Evolutionary conservation across 345 rosid genomes (phyloP), one percentile per base, ranked within the genome.

Genomic region (Dovyalis caffra): DNA sequence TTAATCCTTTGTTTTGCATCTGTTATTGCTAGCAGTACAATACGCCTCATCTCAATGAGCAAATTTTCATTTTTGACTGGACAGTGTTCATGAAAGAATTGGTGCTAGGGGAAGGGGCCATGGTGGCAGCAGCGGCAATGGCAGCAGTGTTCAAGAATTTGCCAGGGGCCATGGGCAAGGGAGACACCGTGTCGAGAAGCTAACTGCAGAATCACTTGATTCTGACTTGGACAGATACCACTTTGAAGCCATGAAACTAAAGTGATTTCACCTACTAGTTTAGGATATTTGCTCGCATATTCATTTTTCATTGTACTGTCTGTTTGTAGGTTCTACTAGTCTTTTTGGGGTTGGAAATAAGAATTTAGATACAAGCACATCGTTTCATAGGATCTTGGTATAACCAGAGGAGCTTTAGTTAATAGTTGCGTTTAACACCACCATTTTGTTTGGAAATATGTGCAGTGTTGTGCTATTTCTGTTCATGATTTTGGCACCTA

Each of bases 191-290:
- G 87, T 75, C 62, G 83, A 78, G 35, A 80, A 81, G 65, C 71
- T 82, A 20, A 67, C 97, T 35, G 84, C 86, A 8, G 90, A 87
- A 43, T 86, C 83, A 76, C 95, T 90, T 69, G 89, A 89, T 82
- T 87, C 89, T 61, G 88, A 85, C 57, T 65, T 88, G 86, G 91
- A 89, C 70, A 88, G 81, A 70, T 90, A 90, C 76, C 91, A 81
- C 74, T 68, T 76, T 45, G 83, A 79, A 79, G 88, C 89, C 63
- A 87, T 82, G 87, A 75, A 84, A 65, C 79, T 81, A 60, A 82
- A 82, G 64, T 81, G 71, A 77, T 40, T 14, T 57, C 16, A 21
- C 34, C n/a, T 34, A 28, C 33, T 37, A 18, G 20, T 57, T 21
- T 2, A 3, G 51, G 43, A 29, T 25, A 51, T n/a, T 53, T 47